These are phyloP conservation scores for Saccharomyces jurei DNA, from an alignment of 805 yeast species.

Conservation along the genomic window DNA sequence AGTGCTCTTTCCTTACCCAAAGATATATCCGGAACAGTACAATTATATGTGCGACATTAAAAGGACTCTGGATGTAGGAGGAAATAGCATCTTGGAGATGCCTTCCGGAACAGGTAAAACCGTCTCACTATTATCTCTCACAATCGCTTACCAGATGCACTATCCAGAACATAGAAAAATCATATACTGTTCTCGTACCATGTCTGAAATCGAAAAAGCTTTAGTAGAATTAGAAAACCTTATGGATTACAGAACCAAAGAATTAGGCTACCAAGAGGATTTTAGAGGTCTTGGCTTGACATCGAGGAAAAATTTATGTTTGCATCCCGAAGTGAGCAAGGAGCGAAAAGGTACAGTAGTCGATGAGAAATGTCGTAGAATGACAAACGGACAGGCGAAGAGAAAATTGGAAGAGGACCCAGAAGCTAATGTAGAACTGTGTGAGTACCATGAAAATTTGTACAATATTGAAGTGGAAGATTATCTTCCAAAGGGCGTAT, in stretches of 20 bases:
- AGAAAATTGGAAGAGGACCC: conserved; percentile 53
- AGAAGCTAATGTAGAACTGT: conserved; percentile 50
- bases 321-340: conserved; percentile 79
- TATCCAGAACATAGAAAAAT: conserved; percentile 88
- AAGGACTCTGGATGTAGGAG: conserved; percentile 89
- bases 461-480: conserved; percentile 82
- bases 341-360: conserved; percentile 89
- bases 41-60: conserved; percentile 96
- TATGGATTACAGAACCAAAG: conserved; percentile 79
- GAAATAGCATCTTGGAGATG: conserved; percentile 94
- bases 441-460: conserved; percentile 87
- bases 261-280: conserved; percentile 79
- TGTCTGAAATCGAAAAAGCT: conserved; percentile 98
- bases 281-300: conserved; percentile 92
- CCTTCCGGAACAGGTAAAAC: conserved; percentile 99
- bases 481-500: conserved; percentile 86
- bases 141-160: conserved; percentile 91
- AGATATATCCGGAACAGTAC: conserved; percentile 96
- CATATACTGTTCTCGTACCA: conserved; percentile 97
- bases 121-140: conserved; percentile 78
- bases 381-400: conserved; percentile 86
- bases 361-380: conserved; percentile 90
- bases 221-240: conserved; percentile 79
- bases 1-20: conserved; percentile 90
- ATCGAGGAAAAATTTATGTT: conserved; percentile 86